Percentiles rank a stretch among this genome's conserved stretches.
phyloP scores from a whole-genome alignment of 164 flowering plant species.

The Nelumbo lutea region DNA sequence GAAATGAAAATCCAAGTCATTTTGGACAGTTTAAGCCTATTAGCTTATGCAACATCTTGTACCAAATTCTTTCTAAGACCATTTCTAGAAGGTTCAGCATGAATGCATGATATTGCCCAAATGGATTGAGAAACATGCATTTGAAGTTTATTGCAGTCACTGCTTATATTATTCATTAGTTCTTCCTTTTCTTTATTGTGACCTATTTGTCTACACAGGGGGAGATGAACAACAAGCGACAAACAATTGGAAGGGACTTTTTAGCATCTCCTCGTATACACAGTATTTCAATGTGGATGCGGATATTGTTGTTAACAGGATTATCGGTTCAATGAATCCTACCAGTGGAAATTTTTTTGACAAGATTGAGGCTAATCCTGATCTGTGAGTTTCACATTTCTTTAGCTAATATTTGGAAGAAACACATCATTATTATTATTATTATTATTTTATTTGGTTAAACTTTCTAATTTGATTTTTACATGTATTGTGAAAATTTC shows the following conservation, averaged over 20 bases:
- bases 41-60: too few species aligned
- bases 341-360: constrained; percentile 66
- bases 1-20: too few species aligned
- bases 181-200: not conserved
- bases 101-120: not conserved
- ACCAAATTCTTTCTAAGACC: too few species aligned
- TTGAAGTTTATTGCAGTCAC: not conserved
- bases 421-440: not conserved
- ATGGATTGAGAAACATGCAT: not conserved
- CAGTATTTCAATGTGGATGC: constrained; percentile 94
- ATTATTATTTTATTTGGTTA: not conserved
- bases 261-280: constrained; percentile 72
- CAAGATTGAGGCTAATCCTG: constrained; percentile 92
- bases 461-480: not conserved
- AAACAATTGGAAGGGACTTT: constrained; percentile 72
- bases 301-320: constrained; percentile 73
- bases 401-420: not conserved
- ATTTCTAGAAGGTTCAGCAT: not conserved
- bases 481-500: too few species aligned
- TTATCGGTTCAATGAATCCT: constrained; percentile 72
- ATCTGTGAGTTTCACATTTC: constrained; percentile 60
- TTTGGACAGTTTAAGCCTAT: too few species aligned
- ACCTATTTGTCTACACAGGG: constrained; percentile 34
- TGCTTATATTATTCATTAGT: not conserved
- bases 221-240: constrained; percentile 57